Base-by-base conservation (phyloP, 1,139 yeast species). In the Pichia sp. region DNA sequence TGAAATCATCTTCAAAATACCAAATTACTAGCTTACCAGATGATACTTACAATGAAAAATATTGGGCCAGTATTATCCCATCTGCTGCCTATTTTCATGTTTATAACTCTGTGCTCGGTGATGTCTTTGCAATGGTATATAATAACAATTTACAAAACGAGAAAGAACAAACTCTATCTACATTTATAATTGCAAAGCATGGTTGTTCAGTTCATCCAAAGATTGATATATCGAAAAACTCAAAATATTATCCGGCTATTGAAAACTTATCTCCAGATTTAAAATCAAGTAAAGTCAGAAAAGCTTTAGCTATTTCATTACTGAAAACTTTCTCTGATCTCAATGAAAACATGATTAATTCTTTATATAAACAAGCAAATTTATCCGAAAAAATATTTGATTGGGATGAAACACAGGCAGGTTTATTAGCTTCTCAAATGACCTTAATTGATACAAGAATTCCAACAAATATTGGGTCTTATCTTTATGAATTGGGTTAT, bases 321-420 rank as follows among this genome's bases (percentile, higher is more conserved):
- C 68, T 90, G 53, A 78, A 86, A 58, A 79, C 87, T 43, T 88
- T 74, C 61, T 81, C 87, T 9, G 71, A 76, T 34, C 65, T 87
- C 56, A 69, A 64, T 32, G 46, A 54, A 0, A 51, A 53, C 4
- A 55, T 65, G 3, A 54, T 61, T n/a, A 43, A 55, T 6, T 40
- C 58, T 35, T 39, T 66, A 45, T 48, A 55, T 31, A 50, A 51
- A 55, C 54, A 58, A 50, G 56, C 66, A 45, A 47, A 58, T 52
- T 29, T 67, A 30, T 56, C 66, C 59, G 49, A 57, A 46, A 39
- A 59, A 7, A 26, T 33, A 1, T 65, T 67, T 51, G 74, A 73
- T 18, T 75, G 80, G 69, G 96, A 89, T 62, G 94, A 89, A 58
- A 86, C 95, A 0, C 76, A 78, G 47, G 94, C 95, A 1, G 96